Base-by-base conservation (phyloP, 495 filamentous ascomycete genomes). In the Lepraria neglecta region DNA sequence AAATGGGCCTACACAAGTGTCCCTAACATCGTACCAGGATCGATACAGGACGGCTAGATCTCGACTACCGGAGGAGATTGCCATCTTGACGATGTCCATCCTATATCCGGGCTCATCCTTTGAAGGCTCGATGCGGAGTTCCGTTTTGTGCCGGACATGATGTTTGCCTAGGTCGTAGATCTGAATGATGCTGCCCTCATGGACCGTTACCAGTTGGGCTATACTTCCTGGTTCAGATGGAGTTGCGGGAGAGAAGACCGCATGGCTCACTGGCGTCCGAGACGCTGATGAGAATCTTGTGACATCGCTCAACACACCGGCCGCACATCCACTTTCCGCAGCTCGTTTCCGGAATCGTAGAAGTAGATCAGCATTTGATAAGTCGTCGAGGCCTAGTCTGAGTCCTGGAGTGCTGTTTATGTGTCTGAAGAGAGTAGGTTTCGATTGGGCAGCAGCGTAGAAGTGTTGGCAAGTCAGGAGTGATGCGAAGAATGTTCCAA, bases 381-480 rank as follows among this genome's bases (percentile, higher is more conserved):
- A 43, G 27, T 67, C 59, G 17, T 58, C 38, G 14, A 65, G 56
- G 9, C 65, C 67, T 15, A 65, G 46, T 47, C 57, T 59, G 56
- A 65, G 53, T 21, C 67, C 67, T 6, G 62, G 67, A 35, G 65
- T 30, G 27, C 40, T 45, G 15, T 56, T 27, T 4, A 67, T 38
- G 17, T 69, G 65, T 24, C 56, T 45, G 31, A 60, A 42, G 12
- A 69, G 15, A 30, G 58, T 19, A n/a, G 50, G 30, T 56, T 42
- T 65, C 14, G 47, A 62, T 21, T 42, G n/a, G 3, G 65, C 65
- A 30, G 52, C 55, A 12, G 56, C 42, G 27, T 58, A 38, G 27
- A 67, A 55, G 17, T 45, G n/a, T 45, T 67, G 65, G 62, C 62
- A 69, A 30, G 67, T 67, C 14, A 65, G 56, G 24, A 69, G 60